Evolutionary conservation across 345 rosid species (phyloP).

Genomic region (Camelina laxa): DNA sequence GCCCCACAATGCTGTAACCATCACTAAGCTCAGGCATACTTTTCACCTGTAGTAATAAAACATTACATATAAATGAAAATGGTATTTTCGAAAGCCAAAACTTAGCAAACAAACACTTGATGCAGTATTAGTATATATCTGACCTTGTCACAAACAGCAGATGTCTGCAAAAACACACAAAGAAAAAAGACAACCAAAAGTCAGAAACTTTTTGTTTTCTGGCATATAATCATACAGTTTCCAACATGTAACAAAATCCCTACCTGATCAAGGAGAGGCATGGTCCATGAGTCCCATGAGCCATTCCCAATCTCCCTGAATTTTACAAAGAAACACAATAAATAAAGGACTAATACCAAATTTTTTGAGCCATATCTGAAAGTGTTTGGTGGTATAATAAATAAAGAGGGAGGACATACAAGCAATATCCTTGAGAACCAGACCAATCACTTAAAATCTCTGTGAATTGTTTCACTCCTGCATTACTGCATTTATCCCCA

Average conservation of each 20-base stretch:
- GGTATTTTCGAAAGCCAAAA: not conserved
- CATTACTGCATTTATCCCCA: constrained; percentile 67
- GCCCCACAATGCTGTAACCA: constrained; percentile 85
- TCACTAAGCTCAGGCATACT: constrained; percentile 66
- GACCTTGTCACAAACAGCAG: constrained; percentile 86
- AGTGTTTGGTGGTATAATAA: not conserved
- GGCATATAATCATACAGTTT: constrained; percentile 5
- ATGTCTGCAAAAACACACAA: constrained; percentile 61
- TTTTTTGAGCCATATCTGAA: not conserved
- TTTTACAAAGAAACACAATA: not conserved
- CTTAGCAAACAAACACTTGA: constrained; percentile 26
- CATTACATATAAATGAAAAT: constrained; percentile 8
- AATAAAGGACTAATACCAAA: constrained; percentile 1
- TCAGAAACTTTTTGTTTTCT: not conserved
- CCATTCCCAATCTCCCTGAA: constrained; percentile 89
- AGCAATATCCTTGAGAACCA: constrained; percentile 76
- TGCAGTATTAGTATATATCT: constrained; percentile 13
- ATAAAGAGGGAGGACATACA: constrained; percentile 55
- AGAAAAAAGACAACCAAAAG: not conserved
- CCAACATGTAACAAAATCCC: constrained; percentile 16
- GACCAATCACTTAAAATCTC: constrained; percentile 80
- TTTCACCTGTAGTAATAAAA: constrained; percentile 59
- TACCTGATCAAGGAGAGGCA: constrained; percentile 82
- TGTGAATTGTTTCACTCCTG: constrained; percentile 63
- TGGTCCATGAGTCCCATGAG: constrained; percentile 90